These are phyloP conservation scores for Biscogniauxia marginata DNA, from an alignment of 2,329 filamentous ascomycete genomes.

Conservation along the genomic window DNA sequence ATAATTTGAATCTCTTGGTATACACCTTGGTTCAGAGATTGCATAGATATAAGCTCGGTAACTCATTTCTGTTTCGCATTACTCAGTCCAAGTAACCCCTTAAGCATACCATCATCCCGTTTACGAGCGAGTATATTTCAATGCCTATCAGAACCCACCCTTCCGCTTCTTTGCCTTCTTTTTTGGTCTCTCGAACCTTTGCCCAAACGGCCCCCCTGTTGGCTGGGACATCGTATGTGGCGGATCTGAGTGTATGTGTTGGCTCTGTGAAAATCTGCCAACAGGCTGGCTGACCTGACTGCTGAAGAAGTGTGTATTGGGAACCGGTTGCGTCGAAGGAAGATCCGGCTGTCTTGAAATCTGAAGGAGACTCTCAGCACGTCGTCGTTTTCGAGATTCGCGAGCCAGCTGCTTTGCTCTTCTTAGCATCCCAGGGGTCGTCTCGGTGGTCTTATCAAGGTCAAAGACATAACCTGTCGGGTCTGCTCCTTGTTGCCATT, in stretches of 20 bases:
- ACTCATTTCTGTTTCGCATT: no score
- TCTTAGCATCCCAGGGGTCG: conserved; percentile 24
- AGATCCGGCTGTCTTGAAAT: conserved; percentile 24
- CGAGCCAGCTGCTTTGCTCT: conserved; percentile 27
- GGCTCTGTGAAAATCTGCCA: conserved; percentile 20
- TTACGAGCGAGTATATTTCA: not conserved
- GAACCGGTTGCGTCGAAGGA: conserved; percentile 28
- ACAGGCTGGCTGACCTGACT: conserved; percentile 26
- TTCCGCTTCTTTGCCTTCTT: conserved; percentile 33
- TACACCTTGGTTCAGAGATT: no score
- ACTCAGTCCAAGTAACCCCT: no score
- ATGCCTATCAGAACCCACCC: conserved; percentile 27
- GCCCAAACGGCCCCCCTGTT: conserved; percentile 28
- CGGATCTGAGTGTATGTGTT: conserved; percentile 22
- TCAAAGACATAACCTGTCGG: conserved; percentile 30
- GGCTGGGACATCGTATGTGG: conserved; percentile 33
- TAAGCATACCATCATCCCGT: not conserved
- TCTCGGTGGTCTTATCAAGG: conserved; percentile 27
- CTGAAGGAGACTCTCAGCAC: conserved; percentile 29
- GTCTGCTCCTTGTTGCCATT: conserved; percentile 28
- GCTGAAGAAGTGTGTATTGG: conserved; percentile 22
- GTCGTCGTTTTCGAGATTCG: conserved; percentile 30
- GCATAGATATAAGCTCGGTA: no score
- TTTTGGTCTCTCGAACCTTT: conserved; percentile 24
- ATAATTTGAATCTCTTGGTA: no score